Percentiles rank a stretch among this genome's conserved stretches.
These are phyloP conservation scores for Amniculicola lignicola DNA, from an alignment of 495 filamentous ascomycete species.

Conservation along the genomic window DNA sequence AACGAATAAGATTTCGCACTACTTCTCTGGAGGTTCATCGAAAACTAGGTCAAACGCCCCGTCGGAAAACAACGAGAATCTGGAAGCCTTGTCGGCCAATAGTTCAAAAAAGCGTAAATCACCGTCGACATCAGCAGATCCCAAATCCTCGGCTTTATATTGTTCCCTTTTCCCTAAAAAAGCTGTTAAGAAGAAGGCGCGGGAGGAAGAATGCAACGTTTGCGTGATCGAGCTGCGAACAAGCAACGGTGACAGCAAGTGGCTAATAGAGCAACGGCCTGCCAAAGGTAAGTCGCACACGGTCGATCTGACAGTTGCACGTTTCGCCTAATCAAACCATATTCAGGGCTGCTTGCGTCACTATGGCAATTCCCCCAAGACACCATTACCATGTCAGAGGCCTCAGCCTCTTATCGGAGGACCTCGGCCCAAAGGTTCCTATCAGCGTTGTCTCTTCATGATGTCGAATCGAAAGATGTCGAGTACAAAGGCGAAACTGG, in stretches of 20 bases:
- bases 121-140: background rate
- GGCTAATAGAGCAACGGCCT: slow-evolving; percentile 26
- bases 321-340: background rate
- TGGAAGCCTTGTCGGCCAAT: background rate
- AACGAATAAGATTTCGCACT: slow-evolving; percentile 15
- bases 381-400: background rate
- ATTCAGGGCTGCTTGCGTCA: slow-evolving; percentile 19
- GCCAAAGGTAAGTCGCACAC: slow-evolving; percentile 20
- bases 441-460: background rate
- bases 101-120: slow-evolving; percentile 3
- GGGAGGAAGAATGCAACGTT: slow-evolving; percentile 21
- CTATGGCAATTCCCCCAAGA: slow-evolving; percentile 30
- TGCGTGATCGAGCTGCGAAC: slow-evolving; percentile 12
- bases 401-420: slow-evolving; percentile 3
- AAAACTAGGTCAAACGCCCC: background rate
- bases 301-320: background rate
- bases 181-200: slow-evolving; percentile 18
- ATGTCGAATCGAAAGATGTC: background rate
- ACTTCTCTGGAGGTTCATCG: slow-evolving; percentile 4
- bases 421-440: slow-evolving; percentile 11
- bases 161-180: slow-evolving; percentile 28
- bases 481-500: slow-evolving; percentile 15
- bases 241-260: background rate
- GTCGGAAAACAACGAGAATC: background rate
- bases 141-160: slow-evolving; percentile 4